Conservation (phyloP, 2,329 filamentous ascomycete species). For the Pseudogymnoascus sp. region DNA sequence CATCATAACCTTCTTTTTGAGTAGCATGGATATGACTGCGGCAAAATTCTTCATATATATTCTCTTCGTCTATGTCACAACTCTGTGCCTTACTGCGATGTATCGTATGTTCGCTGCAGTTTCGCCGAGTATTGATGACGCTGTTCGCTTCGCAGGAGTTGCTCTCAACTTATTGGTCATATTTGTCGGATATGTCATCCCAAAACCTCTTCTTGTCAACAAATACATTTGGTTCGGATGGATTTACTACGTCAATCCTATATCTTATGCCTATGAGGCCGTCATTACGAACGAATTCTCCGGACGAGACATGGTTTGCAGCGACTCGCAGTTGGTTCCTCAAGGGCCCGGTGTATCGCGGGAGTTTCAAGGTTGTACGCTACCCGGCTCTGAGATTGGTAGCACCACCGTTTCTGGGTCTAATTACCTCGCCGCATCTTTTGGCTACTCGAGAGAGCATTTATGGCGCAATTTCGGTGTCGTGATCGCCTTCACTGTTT, state of each 20-base stretch:
- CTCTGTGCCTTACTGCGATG: slow-evolving; percentile 49
- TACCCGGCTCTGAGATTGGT: slow-evolving; percentile 48
- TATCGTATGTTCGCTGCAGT: slow-evolving; percentile 48
- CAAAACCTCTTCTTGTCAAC: slow-evolving; percentile 32
- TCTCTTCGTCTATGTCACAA: slow-evolving; percentile 41
- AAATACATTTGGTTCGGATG: slow-evolving; percentile 37
- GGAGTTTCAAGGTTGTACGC: slow-evolving; percentile 51
- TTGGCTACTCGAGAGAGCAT: slow-evolving; percentile 47
- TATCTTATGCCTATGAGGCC: slow-evolving; percentile 62
- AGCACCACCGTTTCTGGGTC: slow-evolving; percentile 42
- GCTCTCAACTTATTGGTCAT: slow-evolving; percentile 44
- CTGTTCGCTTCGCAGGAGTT: slow-evolving; percentile 47
- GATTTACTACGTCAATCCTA: slow-evolving; percentile 57
- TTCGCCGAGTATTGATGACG: slow-evolving; percentile 48
- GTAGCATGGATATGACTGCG: slow-evolving; percentile 42
- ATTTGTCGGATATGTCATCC: slow-evolving; percentile 57
- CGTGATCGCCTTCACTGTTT: slow-evolving; percentile 52
- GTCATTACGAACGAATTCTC: slow-evolving; percentile 65
- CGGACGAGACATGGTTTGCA: slow-evolving; percentile 42
- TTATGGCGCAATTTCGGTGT: slow-evolving; percentile 56
- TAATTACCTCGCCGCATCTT: slow-evolving; percentile 45
- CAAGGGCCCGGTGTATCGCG: not conserved
- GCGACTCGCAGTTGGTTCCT: slow-evolving; percentile 41
- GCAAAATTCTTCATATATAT: slow-evolving; percentile 54
- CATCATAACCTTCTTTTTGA: slow-evolving; percentile 56